Percentiles rank a stretch among this genome's conserved stretches.
Evolutionary conservation across 148 eudicot genomes (phyloP).

Genomic region (Rhododendron ferrugineum): DNA sequence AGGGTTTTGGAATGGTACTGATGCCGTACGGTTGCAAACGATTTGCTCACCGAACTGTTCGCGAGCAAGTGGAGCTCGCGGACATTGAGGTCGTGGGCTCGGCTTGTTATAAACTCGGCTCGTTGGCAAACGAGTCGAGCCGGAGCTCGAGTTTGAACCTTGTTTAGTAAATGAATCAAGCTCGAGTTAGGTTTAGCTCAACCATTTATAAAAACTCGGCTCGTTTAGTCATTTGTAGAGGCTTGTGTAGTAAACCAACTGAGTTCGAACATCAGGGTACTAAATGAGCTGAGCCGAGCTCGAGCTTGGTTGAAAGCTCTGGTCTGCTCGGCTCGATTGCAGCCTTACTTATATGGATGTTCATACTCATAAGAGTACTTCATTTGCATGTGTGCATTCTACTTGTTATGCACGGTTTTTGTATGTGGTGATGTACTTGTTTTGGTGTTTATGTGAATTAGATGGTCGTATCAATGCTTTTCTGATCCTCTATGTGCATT

Average conservation of each 20-base stretch:
- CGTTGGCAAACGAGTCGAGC: too few relatives aligned
- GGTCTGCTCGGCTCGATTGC: neutral
- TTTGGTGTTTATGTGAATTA: neutral
- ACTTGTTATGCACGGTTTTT: neutral
- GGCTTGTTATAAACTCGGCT: neutral
- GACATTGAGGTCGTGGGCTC: too few relatives aligned
- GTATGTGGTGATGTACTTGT: neutral
- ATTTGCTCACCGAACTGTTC: neutral
- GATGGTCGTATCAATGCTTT: slow-evolving; percentile 10
- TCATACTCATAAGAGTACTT: neutral
- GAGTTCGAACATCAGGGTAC: neutral
- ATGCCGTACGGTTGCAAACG: neutral
- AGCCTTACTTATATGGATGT: neutral
- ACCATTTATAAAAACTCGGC: neutral
- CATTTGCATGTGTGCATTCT: neutral
- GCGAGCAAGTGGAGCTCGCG: neutral
- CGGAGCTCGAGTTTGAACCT: too few relatives aligned
- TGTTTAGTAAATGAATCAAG: neutral
- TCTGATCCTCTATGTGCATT: slow-evolving; percentile 2
- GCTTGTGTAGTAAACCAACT: neutral
- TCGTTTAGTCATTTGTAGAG: neutral
- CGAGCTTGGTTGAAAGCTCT: neutral
- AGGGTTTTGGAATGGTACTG: neutral
- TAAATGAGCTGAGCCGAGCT: neutral
- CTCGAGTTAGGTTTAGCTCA: neutral